phyloP scores from a whole-genome alignment of 2,329 filamentous ascomycete species.

The Colletotrichum siamense region DNA sequence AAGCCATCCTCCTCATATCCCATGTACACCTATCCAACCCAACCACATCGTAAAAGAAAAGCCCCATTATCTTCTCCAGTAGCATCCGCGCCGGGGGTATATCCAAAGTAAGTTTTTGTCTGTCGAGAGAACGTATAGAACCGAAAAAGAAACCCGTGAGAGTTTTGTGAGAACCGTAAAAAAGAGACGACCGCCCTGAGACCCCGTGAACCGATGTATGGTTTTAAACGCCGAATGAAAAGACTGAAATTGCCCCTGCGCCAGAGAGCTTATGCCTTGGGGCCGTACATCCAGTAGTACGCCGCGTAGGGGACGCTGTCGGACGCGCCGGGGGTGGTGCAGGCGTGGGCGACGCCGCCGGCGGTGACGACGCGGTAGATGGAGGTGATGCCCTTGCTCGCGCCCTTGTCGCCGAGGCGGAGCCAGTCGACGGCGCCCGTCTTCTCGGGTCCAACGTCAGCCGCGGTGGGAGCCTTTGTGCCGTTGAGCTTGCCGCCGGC shows the following conservation, averaged over 20 bases:
- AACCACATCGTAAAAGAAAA: neutral
- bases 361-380: constrained; percentile 63
- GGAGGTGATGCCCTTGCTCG: constrained; percentile 39
- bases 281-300: constrained; percentile 64
- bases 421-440: constrained; percentile 64
- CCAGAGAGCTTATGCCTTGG: neutral
- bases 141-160: neutral
- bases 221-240: neutral
- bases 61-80: neutral
- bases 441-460: constrained; percentile 49
- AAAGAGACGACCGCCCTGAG: neutral
- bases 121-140: neutral
- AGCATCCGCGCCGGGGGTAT: constrained; percentile 9
- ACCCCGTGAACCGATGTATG: neutral
- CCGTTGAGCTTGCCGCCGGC: constrained; percentile 54
- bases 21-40: neutral
- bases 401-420: constrained; percentile 46
- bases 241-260: neutral
- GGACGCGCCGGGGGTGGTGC: constrained; percentile 40
- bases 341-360: constrained; percentile 53
- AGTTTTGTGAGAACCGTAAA: neutral
- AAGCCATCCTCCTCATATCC: neutral
- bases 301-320: constrained; percentile 62
- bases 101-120: neutral
- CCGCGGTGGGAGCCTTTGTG: constrained; percentile 56